Evolutionary conservation across 2,329 filamentous ascomycete genomes (phyloP), one percentile per base, ranked within the genome.

Genomic region (Mycocentrospora acerina): DNA sequence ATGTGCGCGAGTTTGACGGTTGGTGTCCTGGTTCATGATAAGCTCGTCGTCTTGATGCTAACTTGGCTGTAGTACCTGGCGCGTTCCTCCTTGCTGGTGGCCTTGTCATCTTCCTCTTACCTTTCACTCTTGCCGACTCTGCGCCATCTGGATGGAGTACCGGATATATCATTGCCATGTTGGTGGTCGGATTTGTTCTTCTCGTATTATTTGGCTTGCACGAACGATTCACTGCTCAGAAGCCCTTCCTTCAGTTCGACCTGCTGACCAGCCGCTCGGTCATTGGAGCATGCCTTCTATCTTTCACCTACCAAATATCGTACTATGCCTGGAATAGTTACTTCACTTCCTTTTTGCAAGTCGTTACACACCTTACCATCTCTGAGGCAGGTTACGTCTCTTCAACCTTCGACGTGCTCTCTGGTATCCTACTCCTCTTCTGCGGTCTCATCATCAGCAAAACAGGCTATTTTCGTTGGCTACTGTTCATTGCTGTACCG

Each of bases 231-330:
- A 70, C 55, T 64, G 71, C 47, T 52, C 70, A 64, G 67, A 40
- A 35, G 7, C 81, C 59, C 0, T 73, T 83, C 37, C 65, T 82
- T 1, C 81, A 80, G 4, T 82, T 72, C 63, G 62, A 67, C 32
- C 68, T 81, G 4, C 71, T 84, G 55, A 78, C 76, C 59, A 78
- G 83, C 55, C 79, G 81, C 17, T 73, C 71, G n/a, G 73, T 83
- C 22, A 82, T 80, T 74, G 78, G 71, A 3, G 73, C 81, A 4
- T 63, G 84, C 30, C 76, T 76, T 4, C 78, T 85, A 16, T 79
- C 73, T 7, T 52, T 76, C 10, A 74, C 75, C 4, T 73, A 77
- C 8, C 78, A 72, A 35, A 48, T 76, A 9, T 60, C 78, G 6
- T 67, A 71, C 26, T 67, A 69, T 13, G 59, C 58, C 36, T 70